Conservation (phyloP, 1,284 basidiomycete genomes). For the Boletus nobilissimus region DNA sequence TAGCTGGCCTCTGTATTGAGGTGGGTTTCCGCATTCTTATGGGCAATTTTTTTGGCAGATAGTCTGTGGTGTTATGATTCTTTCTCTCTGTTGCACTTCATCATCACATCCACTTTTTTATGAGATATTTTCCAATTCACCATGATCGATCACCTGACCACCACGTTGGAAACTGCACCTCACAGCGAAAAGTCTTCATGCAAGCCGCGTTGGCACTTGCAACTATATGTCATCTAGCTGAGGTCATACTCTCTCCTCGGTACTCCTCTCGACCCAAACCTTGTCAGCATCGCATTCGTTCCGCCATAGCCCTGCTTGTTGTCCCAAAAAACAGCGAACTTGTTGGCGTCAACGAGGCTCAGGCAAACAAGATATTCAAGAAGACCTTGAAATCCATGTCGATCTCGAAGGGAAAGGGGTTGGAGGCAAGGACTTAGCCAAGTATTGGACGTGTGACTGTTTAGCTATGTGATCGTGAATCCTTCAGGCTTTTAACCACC, state of each 20-base stretch:
- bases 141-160: too few species aligned
- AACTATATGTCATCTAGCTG: conserved; percentile 67
- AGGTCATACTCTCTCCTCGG: conserved; percentile 92
- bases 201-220: conserved; percentile 7
- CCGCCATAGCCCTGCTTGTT: conserved; percentile 67
- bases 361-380: conserved; percentile 88
- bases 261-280: conserved; percentile 74
- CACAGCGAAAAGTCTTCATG: conserved; percentile 89
- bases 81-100: not conserved
- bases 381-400: conserved; percentile 88
- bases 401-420: conserved; percentile 70
- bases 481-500: conserved; percentile 52
- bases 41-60: conserved; percentile 15
- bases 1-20: conserved; percentile 92
- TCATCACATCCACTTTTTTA: not conserved
- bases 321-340: conserved; percentile 92
- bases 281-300: conserved; percentile 89
- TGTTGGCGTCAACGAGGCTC: conserved; percentile 85
- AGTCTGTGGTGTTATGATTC: not conserved
- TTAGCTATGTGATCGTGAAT: conserved; percentile 93
- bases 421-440: conserved; percentile 78
- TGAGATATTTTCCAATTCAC: too few species aligned
- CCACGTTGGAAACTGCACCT: conserved; percentile 96
- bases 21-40: conserved; percentile 52
- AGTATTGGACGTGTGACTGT: conserved; percentile 98